Evolutionary conservation across 164 flowering plant species (phyloP).

Genomic region (grape (Vitis vinifera)): ASM3070453v1 NC_081805.1:11197001-11197500

Average conservation of each 20-base stretch:
- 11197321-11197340: conserved; percentile 45
- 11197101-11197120: too few relatives aligned
- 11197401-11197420: too few relatives aligned
- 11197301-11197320: conserved; percentile 37
- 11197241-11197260: background rate
- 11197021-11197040: conserved; percentile 57
- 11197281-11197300: conserved; percentile 33
- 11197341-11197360: conserved; percentile 24
- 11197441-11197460: too few relatives aligned
- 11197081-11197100: too few relatives aligned
- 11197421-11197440: too few relatives aligned
- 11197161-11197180: conserved; percentile 50
- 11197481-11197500: too few relatives aligned
- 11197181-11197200: conserved; percentile 79
- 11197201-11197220: conserved; percentile 72
- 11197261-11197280: conserved; percentile 29
- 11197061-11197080: too few relatives aligned
- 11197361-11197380: background rate
- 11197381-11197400: background rate
- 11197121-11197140: conserved; percentile 39
- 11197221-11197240: conserved; percentile 52
- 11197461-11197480: too few relatives aligned
- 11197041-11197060: too few relatives aligned
- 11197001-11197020: conserved; percentile 20
- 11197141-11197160: conserved; percentile 63